Evolutionary conservation across 352 stramenopile genomes (phyloP), one percentile per base, ranked within the genome.

Genomic region (Phytopythium montanum): DNA sequence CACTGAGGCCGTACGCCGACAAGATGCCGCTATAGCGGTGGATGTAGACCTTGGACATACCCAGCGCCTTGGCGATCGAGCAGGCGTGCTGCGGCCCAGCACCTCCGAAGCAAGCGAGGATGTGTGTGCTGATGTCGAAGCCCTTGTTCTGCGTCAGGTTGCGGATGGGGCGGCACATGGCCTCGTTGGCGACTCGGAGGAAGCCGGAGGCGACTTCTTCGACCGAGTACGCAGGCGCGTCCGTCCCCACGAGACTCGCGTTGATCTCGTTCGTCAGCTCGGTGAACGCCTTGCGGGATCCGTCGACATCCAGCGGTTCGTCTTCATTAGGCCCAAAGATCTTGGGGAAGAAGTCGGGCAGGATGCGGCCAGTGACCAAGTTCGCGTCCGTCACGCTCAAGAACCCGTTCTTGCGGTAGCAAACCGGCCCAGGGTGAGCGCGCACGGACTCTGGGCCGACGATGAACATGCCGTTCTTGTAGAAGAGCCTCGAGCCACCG

Each of bases 261-360:
- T 97, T 97, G 57, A 98, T 95, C 50, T 95, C 73, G 5, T 81
- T 75, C 0, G 88, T 94, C 38, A 99, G 70, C 34, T 81, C 67
- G 60, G 91, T 74, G 77, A 99, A 99, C 5, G 96, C 97, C 42
- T 62, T 63, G 45, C 83, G 81, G 3, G 95, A 95, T n/a, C 87
- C 97, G 36, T 97, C 92, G 8, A 97, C 83, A 76, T 99, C 97
- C 36, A 99, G 76, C 5, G 96, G 79, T 68, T 99, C 87, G 69
- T 99, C 86, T 73, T 99, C 97, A 28, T 98, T 90, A 0, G 94
- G 94, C 29, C 97, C 97, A 75, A 99, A 99, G 62, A 99, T 99
- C 21, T 97, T 92, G 5, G 97, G 97, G 67, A 99, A 99, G 61
- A 98, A 96, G 39, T 96, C 79, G 0, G 97, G 97, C 19, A 99